Evolutionary conservation across 2,329 filamentous ascomycete genomes (phyloP), one percentile per base, ranked within the genome.

Genomic region (Cladosporium sp.): DNA sequence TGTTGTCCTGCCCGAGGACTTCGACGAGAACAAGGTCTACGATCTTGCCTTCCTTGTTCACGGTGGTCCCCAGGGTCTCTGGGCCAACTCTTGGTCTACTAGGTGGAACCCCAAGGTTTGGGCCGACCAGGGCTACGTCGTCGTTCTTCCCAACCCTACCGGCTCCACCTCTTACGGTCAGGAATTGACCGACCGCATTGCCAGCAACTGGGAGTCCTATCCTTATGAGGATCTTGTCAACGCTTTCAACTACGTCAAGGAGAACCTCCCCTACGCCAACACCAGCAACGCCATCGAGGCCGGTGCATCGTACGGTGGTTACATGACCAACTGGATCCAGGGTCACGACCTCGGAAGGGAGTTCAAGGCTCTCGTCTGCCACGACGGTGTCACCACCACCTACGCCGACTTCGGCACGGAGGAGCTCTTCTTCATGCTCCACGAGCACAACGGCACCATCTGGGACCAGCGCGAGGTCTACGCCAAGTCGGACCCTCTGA

Each of bases 311-410:
- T 81, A 80, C 59, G 80, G 74, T 29, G 74, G 79, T 29, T 69
- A 72, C 65, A 70, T 71, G 86, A 72, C 64, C 44, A 69, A 72
- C 57, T 73, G 93, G 93, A 92, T 97, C 72, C 92, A 97, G 78
- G 93, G 93, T 6, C 90, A 94, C 69, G 85, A 88, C 0, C 84
- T 97, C 0, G 93, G 92, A n/a, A 88, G 91, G 26, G 88, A 89
- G 70, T 96, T 97, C 85, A 92, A 91, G 78, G 91, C 92, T 0
- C 84, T 97, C 7, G 92, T 96, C n/a, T 93, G 89, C 71, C 61
- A 63, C 61, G 61, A 63, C 35, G 93, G 93, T 57, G 89, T 93
- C 66, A 77, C 80, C 8, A 72, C 69, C 16, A 70, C 71, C 16
- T 71, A 72, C 57, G 70, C 70, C 79, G 82, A 74, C 77, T 85